A percentile compares a stretch with the other conserved stretches of the same genome.
Conservation (phyloP, 495 filamentous ascomycete genomes). For the Aspergillus coremiiformis region DNA sequence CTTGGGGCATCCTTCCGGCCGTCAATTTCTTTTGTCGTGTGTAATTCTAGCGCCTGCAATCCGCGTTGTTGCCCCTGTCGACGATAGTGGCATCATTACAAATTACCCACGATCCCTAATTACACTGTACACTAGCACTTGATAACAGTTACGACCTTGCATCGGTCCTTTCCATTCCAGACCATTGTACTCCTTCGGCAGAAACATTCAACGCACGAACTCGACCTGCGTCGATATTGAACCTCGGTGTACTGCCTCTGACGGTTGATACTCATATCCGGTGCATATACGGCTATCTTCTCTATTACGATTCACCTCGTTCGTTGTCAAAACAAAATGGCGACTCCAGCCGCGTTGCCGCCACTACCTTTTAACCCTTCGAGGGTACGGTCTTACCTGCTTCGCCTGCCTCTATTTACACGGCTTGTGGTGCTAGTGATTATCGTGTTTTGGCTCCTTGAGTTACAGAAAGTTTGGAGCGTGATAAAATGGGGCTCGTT, state of each 20-base stretch:
- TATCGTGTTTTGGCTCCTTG: slow-evolving; percentile 56
- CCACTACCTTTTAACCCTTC: slow-evolving; percentile 43
- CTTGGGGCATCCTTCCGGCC: neutral
- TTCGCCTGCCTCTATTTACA: slow-evolving; percentile 83
- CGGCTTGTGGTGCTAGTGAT: slow-evolving; percentile 65
- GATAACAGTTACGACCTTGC: neutral
- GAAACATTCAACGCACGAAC: neutral
- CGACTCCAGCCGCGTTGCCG: slow-evolving; percentile 35
- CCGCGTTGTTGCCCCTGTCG: neutral
- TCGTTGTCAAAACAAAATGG: slow-evolving; percentile 19
- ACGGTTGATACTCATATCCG: neutral
- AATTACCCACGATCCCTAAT: neutral
- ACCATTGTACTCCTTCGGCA: neutral
- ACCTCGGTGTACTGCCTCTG: neutral
- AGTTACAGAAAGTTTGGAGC: slow-evolving; percentile 59
- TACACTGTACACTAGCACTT: neutral
- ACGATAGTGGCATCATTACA: neutral
- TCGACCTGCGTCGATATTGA: neutral
- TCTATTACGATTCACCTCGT: neutral
- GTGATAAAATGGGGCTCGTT: slow-evolving; percentile 68
- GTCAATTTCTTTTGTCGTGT: neutral
- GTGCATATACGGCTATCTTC: neutral
- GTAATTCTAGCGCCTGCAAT: neutral
- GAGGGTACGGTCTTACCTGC: slow-evolving; percentile 60
- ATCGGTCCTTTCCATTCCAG: neutral